Percentiles rank a stretch among this genome's conserved stretches.
These are phyloP conservation scores for Fomitopsis pulvina DNA, from an alignment of 768 basidiomycete genomes.

Conservation along the genomic window DNA sequence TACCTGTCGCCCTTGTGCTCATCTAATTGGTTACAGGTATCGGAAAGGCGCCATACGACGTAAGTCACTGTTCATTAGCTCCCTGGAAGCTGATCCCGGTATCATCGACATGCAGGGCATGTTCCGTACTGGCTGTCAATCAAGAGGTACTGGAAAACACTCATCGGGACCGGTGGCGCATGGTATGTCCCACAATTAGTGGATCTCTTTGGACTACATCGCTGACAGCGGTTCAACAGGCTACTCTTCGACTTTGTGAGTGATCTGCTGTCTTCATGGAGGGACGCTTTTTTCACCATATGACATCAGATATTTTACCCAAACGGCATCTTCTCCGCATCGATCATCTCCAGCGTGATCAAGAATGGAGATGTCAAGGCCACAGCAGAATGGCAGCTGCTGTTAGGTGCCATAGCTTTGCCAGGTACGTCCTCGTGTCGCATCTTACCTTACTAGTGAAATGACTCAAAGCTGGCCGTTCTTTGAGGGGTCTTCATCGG, in stretches of 20 bases:
- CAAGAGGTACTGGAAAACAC: conserved; percentile 57
- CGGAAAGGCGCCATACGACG: not conserved
- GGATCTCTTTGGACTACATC: not conserved
- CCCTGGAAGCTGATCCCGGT: not conserved
- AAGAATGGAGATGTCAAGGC: conserved; percentile 44
- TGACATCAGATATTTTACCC: conserved; percentile 56
- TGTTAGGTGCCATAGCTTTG: conserved; percentile 53
- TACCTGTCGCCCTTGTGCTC: not conserved
- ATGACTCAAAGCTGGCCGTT: not conserved
- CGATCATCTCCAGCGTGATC: conserved; percentile 64
- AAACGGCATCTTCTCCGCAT: conserved; percentile 65
- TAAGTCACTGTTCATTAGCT: not conserved
- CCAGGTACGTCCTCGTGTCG: conserved; percentile 41
- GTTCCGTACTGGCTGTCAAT: conserved; percentile 59
- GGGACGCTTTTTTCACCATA: not conserved
- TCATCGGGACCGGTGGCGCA: conserved; percentile 69
- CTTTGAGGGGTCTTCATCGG: conserved; percentile 28
- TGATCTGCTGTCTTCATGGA: not conserved
- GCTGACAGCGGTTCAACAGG: conserved; percentile 28
- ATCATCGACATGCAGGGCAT: conserved; percentile 25
- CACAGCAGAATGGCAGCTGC: conserved; percentile 64
- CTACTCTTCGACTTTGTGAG: conserved; percentile 64
- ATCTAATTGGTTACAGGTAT: not conserved
- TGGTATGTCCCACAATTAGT: conserved; percentile 36
- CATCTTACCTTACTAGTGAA: not conserved